Conservation (phyloP, 2,329 filamentous ascomycete species). For the Triangularia setosa region DNA sequence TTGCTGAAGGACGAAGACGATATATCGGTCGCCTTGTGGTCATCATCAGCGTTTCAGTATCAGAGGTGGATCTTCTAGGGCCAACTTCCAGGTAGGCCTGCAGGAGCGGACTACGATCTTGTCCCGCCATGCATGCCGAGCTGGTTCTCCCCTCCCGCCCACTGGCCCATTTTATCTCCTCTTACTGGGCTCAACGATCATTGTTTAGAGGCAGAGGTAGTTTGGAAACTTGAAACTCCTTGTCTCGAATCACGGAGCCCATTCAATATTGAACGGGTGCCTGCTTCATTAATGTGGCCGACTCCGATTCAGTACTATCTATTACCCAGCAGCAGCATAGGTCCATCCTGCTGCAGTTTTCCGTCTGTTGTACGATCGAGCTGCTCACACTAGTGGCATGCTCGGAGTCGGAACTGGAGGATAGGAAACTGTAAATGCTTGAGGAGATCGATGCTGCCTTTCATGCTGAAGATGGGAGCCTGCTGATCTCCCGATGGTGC, state of each 20-base stretch:
- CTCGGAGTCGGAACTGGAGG: neutral
- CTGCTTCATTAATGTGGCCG: neutral
- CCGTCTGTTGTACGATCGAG: constrained; percentile 1
- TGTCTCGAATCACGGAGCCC: neutral
- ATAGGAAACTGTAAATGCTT: neutral
- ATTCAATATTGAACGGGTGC: neutral
- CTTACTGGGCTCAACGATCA: neutral
- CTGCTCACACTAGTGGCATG: neutral
- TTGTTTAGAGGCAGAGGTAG: neutral
- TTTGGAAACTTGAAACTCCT: neutral
- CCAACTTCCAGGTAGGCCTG: neutral
- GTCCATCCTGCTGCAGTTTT: constrained; percentile 1
- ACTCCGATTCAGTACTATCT: neutral
- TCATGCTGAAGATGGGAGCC: neutral
- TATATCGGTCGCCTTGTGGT: neutral
- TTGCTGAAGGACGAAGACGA: neutral
- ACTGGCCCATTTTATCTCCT: neutral
- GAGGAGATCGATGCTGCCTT: constrained; percentile 2
- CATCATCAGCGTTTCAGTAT: neutral
- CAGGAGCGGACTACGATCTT: neutral
- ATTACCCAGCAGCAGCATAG: neutral
- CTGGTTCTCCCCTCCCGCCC: neutral
- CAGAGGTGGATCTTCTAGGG: neutral
- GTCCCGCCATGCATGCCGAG: neutral
- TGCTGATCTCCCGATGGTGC: constrained; percentile 12